A percentile compares a stretch with the other conserved stretches of the same genome.
Evolutionary conservation across 306 rosid species (phyloP).

Genomic region (Begonia peltatifolia): DNA sequence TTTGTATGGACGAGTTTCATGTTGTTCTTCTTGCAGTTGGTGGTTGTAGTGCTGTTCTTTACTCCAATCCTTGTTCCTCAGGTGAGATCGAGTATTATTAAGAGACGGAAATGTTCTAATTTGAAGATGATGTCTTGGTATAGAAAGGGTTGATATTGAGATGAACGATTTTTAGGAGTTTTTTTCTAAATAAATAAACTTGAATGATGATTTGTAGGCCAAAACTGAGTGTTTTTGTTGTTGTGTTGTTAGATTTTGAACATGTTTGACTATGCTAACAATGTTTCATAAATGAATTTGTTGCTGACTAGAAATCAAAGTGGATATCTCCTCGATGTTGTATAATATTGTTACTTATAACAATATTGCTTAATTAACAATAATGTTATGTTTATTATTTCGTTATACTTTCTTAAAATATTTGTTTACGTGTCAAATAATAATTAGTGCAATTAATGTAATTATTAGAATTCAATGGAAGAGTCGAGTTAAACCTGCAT

Average conservation of each 20-base stretch:
- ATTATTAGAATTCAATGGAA: no score
- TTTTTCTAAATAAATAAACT: background rate
- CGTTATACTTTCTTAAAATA: no score
- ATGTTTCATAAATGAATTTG: background rate
- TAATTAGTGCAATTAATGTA: no score
- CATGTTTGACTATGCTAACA: background rate
- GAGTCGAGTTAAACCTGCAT: no score
- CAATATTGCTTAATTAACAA: no score
- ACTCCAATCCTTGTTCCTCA: constrained; percentile 2
- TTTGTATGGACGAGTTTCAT: constrained; percentile 12
- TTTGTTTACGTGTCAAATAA: no score
- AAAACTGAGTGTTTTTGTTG: background rate
- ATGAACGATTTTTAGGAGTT: no score
- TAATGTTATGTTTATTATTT: no score
- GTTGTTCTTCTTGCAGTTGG: constrained; percentile 9
- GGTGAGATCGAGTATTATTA: background rate
- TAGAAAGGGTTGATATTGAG: background rate
- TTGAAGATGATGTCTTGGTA: background rate
- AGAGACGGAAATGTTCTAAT: background rate
- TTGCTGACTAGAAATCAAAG: no score
- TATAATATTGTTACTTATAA: no score
- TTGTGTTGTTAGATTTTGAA: background rate
- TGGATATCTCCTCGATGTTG: no score
- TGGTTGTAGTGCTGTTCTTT: constrained; percentile 4
- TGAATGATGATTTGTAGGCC: background rate